These are phyloP conservation scores for Huiozyma naganishii DNA, from an alignment of 805 yeast genomes.

Conservation along the genomic window DNA sequence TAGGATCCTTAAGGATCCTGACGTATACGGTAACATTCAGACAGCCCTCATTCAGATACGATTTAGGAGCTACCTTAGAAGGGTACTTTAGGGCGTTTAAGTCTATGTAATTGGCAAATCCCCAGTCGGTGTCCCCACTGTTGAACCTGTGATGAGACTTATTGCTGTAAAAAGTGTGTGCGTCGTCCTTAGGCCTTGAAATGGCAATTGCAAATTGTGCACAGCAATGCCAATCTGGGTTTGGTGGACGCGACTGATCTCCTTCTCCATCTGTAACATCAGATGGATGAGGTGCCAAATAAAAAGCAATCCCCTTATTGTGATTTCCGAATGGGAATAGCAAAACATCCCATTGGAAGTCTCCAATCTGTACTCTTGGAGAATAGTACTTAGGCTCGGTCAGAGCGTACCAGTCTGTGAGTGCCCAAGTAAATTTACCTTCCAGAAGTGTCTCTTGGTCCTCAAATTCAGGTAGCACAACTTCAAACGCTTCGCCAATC, in stretches of 20 bases:
- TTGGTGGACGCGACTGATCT: slow-evolving; percentile 23
- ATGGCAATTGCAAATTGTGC: slow-evolving; percentile 80
- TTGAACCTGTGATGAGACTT: slow-evolving; percentile 72
- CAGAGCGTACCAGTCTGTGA: slow-evolving; percentile 37
- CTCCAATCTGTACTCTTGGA: slow-evolving; percentile 46
- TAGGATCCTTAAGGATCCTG: slow-evolving; percentile 71
- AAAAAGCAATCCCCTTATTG: slow-evolving; percentile 52
- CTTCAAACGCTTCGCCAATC: slow-evolving; percentile 15
- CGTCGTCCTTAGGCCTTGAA: slow-evolving; percentile 65
- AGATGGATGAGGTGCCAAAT: slow-evolving; percentile 58
- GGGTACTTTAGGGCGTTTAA: slow-evolving; percentile 36
- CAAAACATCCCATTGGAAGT: slow-evolving; percentile 55
- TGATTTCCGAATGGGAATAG: slow-evolving; percentile 71
- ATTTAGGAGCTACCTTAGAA: slow-evolving; percentile 28
- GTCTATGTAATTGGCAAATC: slow-evolving; percentile 71
- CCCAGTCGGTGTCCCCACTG: slow-evolving; percentile 84
- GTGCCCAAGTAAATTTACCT: slow-evolving; percentile 40
- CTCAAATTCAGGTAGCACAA: slow-evolving; percentile 13
- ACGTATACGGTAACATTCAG: slow-evolving; percentile 70
- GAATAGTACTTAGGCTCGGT: slow-evolving; percentile 32
- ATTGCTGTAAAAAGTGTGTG: slow-evolving; percentile 46
- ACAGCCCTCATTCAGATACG: slow-evolving; percentile 40
- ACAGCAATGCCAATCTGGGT: slow-evolving; percentile 69
- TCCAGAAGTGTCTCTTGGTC: slow-evolving; percentile 19
- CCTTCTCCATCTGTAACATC: slow-evolving; percentile 17